Evolutionary conservation across 1,284 basidiomycete genomes (phyloP), one percentile per base, ranked within the genome.

Genomic region (Sparassis latifolia): DNA sequence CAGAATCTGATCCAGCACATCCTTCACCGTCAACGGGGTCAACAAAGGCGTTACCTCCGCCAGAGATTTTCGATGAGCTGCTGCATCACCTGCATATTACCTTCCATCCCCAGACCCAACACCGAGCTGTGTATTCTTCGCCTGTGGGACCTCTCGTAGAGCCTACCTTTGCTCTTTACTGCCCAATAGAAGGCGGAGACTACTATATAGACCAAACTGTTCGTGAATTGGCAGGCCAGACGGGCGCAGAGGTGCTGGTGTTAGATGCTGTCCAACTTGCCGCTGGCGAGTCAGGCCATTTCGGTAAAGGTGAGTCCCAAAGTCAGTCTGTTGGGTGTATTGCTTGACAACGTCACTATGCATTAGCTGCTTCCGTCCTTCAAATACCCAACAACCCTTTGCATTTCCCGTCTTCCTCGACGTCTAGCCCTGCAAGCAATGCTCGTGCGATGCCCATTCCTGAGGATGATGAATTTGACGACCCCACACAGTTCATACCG

Each of bases 121-220:
- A 88, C 56, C 75, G 79, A 33, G 82, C 86, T n/a, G 72, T 79
- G 0, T 85, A 82, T 63, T 55, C 77, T 27, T 69, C 79, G 4
- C 63, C 72, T 4, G 62, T 74, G 4, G 77, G 77, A 10, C 70
- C 78, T 43, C 73, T 77, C 0, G 61, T 78, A 33, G 89, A 92
- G 62, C 87, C 89, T 1, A 89, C 86, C 0, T 68, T 94, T 33
- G 87, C 83, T 0, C 68, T 94, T 4, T 91, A 89, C 61, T 90
- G 86, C 56, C 92, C 91, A 2, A 86, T 94, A 51, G 91, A 93
- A 69, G 91, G 85, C n/a, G 84, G 83, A 2, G 80, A 85, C 53
- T 78, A 86, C 63, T 76, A 93, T 40, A 75, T 93, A 32, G 83
- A 89, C 59, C 79, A 82, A 33, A 89, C 89, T 1, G 83, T 94